phyloP scores from a whole-genome alignment of 441 rosid species.

The Gossypium schwendimanii region DNA sequence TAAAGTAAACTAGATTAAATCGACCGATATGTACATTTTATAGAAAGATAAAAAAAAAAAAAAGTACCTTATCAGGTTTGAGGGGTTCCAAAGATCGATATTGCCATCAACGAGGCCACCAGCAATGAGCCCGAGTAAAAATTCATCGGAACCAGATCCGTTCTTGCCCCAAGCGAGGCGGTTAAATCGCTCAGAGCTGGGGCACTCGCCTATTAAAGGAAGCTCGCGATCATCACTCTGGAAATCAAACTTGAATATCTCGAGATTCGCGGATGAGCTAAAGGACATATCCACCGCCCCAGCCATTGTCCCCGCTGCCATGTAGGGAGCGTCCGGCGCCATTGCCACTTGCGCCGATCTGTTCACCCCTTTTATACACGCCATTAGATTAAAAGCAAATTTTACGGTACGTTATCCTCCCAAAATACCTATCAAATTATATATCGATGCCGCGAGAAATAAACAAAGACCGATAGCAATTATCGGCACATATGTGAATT shows the following conservation, averaged over 20 bases:
- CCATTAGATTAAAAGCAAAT: constrained; percentile 33
- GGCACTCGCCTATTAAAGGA: constrained; percentile 64
- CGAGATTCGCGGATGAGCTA: constrained; percentile 90
- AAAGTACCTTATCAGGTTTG: constrained; percentile 61
- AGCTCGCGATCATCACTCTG: constrained; percentile 84
- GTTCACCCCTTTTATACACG: constrained; percentile 79
- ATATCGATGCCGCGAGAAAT: background rate
- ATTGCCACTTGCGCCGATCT: constrained; percentile 92
- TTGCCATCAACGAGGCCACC: constrained; percentile 95
- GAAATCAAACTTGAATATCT: constrained; percentile 92
- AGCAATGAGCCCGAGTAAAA: constrained; percentile 76
- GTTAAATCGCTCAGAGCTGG: constrained; percentile 90
- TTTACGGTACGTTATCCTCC: background rate
- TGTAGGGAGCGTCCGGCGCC: constrained; percentile 86
- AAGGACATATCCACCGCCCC: constrained; percentile 95
- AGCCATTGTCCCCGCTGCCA: constrained; percentile 99
- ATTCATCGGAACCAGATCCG: constrained; percentile 78
- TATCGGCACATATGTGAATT: background rate
- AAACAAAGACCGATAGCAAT: background rate
- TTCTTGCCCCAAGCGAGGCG: constrained; percentile 91
- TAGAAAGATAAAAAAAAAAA: background rate
- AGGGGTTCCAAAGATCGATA: constrained; percentile 87
- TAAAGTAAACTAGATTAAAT: background rate
- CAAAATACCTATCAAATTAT: background rate
- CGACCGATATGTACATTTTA: background rate